Conservation (phyloP, 2,329 filamentous ascomycete species). For the Thielaviopsis punctulata region DNA sequence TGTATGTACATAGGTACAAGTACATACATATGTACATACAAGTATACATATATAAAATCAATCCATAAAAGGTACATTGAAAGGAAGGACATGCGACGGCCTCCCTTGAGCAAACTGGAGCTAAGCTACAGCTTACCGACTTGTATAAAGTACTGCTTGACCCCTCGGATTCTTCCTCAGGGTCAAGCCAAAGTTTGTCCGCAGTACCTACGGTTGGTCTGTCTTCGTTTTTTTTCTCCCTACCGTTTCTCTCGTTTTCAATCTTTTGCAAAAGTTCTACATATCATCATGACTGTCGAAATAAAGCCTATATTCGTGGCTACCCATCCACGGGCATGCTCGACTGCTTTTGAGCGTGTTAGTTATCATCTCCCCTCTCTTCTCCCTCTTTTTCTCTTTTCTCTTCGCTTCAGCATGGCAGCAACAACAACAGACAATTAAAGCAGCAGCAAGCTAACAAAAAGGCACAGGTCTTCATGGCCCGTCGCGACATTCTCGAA, state of each 20-base stretch:
- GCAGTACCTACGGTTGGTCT: neutral
- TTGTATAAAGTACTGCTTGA: neutral
- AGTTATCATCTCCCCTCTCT: conserved; percentile 15
- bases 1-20: too few relatives aligned
- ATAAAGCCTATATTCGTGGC: conserved; percentile 65
- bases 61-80: neutral
- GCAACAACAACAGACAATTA: too few relatives aligned
- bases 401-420: neutral
- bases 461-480: conserved; percentile 73
- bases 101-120: neutral
- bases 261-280: conserved; percentile 13
- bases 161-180: neutral
- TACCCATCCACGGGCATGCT: conserved; percentile 88
- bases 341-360: conserved; percentile 92
- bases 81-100: neutral
- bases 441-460: neutral
- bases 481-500: conserved; percentile 59
- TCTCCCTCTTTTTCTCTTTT: conserved; percentile 7
- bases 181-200: neutral
- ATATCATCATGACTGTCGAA: conserved; percentile 35
- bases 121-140: neutral
- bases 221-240: neutral
- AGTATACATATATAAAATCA: neutral
- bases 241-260: conserved; percentile 1
- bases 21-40: neutral